Evolutionary conservation across 2,329 filamentous ascomycete species (phyloP).

Genomic region (Dactylellina drechsleri): DNA sequence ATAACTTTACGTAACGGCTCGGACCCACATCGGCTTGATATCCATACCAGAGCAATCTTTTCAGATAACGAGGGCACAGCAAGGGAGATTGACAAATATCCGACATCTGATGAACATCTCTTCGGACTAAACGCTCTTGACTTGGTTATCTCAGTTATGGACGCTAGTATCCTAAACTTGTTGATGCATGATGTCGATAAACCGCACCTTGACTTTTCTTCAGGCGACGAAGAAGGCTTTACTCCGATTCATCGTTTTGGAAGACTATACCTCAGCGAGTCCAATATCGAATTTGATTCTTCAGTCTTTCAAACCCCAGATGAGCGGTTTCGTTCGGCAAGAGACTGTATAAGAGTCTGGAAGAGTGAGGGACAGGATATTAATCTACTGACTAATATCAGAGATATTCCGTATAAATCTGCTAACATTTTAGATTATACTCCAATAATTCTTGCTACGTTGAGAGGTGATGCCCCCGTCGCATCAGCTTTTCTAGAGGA

Average conservation of each 20-base stretch:
- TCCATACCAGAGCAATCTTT: neutral
- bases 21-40: neutral
- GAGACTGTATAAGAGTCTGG: neutral
- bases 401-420: neutral
- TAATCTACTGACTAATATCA: neutral
- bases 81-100: neutral
- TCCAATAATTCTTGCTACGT: neutral
- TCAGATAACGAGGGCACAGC: neutral
- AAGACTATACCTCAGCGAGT: neutral
- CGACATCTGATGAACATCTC: neutral
- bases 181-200: neutral
- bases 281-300: neutral
- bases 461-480: neutral
- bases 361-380: neutral
- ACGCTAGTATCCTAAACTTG: constrained; percentile 7
- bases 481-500: constrained; percentile 4
- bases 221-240: constrained; percentile 15
- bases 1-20: neutral
- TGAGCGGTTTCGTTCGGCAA: neutral
- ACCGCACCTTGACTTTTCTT: neutral
- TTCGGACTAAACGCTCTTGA: constrained; percentile 18
- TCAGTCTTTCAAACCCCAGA: neutral
- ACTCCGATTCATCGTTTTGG: constrained; percentile 3
- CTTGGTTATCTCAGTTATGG: neutral
- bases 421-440: neutral